Base-by-base conservation (phyloP, 2,329 filamentous ascomycete genomes). In the Tolypocladium ovalisporum region DNA sequence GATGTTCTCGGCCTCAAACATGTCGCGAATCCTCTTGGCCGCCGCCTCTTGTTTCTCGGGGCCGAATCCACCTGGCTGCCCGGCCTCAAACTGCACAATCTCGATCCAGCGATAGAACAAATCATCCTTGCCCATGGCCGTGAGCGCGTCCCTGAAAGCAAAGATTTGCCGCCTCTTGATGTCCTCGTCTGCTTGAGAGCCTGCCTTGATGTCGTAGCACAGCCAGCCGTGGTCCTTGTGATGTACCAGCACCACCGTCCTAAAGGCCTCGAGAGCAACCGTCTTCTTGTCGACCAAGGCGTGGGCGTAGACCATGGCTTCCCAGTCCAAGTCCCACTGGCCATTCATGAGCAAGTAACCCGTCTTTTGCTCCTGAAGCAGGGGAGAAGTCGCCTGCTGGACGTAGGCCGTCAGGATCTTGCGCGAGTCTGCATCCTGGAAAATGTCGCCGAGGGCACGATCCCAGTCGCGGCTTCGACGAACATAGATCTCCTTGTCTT, bases 41-140 rank as follows among this genome's bases (percentile, higher is more conserved):
- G 88, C 86, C 49, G 78, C 81, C 57, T 82, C 77, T 72, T 96
- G 90, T 66, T 84, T 81, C 67, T 91, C 87, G 0, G 79, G 75
- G 1, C 86, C 88, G 67, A 96, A 95, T 0, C 89, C 89, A 22
- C 87, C 89, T 0, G 90, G 88, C 63, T 82, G 81, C 39, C 85
- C 87, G 47, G 89, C 87, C 73, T 96, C 91, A 66, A 85, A 95
- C 73, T 97, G 91, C 54, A 97, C 85, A 67, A 95, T 81, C 75
- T 97, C 92, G 54, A 96, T 89, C 90, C 91, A 96, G 57, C 87
- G 84, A 75, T 89, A 96, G 75, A 97, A 97, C 56, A 97, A 71
- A 62, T 88, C 85, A 70, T 96, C 92, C 73, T 96, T 96, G 49
- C 88, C 90, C 71, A 94, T 78, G 3, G 79, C 79, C 1, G 82